phyloP scores from a whole-genome alignment of 495 filamentous ascomycete genomes.

The Copromyces sp. region DNA sequence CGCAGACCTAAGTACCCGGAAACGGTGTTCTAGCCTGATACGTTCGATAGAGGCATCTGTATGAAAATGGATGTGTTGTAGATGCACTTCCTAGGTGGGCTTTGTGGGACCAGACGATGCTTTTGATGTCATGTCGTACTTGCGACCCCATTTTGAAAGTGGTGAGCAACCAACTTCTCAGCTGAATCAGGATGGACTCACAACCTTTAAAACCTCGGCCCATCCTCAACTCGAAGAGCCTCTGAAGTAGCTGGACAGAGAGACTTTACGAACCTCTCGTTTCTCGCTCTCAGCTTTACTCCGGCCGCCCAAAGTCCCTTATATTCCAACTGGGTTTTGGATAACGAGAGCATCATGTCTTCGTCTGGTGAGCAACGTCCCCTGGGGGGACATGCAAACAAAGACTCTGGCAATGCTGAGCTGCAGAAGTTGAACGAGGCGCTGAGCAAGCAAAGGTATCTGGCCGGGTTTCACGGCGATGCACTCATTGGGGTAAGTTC shows the following conservation, averaged over 20 bases:
- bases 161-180: neutral
- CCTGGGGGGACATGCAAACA: neutral
- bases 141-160: neutral
- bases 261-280: neutral
- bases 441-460: neutral
- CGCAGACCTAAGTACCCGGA: neutral
- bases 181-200: neutral
- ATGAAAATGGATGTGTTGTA: neutral
- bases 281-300: neutral
- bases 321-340: neutral
- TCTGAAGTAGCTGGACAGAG: neutral
- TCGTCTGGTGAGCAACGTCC: neutral
- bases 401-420: neutral
- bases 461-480: slow-evolving; percentile 4
- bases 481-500: slow-evolving; percentile 1
- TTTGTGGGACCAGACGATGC: neutral
- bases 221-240: neutral
- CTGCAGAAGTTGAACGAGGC: neutral
- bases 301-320: neutral
- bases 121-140: neutral
- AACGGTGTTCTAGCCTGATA: neutral
- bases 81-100: neutral
- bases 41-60: neutral
- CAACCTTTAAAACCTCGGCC: neutral
- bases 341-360: neutral